phyloP scores from a whole-genome alignment of 305 asterid genomes.

The Fraxinus nigra region DNA sequence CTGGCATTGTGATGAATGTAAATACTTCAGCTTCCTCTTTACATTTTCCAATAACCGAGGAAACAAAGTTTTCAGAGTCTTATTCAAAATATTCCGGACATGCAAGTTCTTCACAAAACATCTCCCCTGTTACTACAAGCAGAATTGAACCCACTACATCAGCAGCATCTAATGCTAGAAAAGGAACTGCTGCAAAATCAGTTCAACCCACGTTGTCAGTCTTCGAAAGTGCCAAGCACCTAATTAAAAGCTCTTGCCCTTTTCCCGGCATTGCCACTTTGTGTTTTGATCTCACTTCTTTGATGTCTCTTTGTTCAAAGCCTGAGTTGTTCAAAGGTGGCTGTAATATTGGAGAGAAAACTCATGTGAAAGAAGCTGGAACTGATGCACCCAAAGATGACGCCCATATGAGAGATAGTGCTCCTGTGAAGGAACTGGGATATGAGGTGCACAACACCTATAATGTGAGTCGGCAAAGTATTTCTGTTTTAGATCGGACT shows the following conservation, averaged over 20 bases:
- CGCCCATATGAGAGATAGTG: constrained; percentile 32
- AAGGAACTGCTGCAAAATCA: constrained; percentile 37
- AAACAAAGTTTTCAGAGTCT: constrained; percentile 42
- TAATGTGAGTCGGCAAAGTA: constrained; percentile 29
- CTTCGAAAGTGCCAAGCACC: constrained; percentile 54
- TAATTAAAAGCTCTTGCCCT: constrained; percentile 80
- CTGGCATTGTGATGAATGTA: constrained; percentile 42
- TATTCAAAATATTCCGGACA: constrained; percentile 38
- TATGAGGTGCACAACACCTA: constrained; percentile 37
- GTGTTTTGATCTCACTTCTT: constrained; percentile 73
- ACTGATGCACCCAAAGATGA: constrained; percentile 40
- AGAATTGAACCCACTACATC: constrained; percentile 26
- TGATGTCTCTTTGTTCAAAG: constrained; percentile 72
- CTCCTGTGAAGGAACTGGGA: constrained; percentile 36
- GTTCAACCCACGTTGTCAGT: constrained; percentile 31
- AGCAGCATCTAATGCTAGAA: constrained; percentile 28
- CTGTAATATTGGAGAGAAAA: constrained; percentile 32
- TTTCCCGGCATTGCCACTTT: constrained; percentile 83
- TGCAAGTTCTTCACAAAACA: constrained; percentile 33
- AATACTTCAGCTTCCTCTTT: constrained; percentile 92
- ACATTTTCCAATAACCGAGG: constrained; percentile 57
- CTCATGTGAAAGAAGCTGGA: constrained; percentile 36
- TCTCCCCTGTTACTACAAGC: constrained; percentile 28
- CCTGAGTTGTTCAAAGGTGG: constrained; percentile 37
- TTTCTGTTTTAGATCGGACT: constrained; percentile 33